Percentiles rank a stretch among this genome's conserved stretches.
Evolutionary conservation across 306 rosid species (phyloP).

Genomic region (barrel medic (Medicago truncatula)): MtrunA17r5.0-ANR NC_053046.1:39870501-39871000

Average conservation of each 20-base stretch:
- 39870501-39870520: background rate
- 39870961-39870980: constrained; percentile 31
- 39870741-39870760: background rate
- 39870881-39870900: background rate
- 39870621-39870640: too few relatives aligned
- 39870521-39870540: background rate
- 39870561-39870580: too few relatives aligned
- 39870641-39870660: too few relatives aligned
- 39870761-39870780: background rate
- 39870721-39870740: background rate
- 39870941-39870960: constrained; percentile 1
- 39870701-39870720: background rate
- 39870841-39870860: background rate
- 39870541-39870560: too few relatives aligned
- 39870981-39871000: constrained; percentile 61
- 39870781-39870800: background rate
- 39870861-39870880: background rate
- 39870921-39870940: constrained; percentile 18
- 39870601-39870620: background rate
- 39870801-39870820: background rate
- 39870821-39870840: constrained; percentile 7
- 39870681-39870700: background rate
- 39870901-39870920: constrained; percentile 32
- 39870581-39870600: background rate
- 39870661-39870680: constrained; percentile 2